Evolutionary conservation across 176 grass and related monocot genomes (phyloP), one percentile per base, ranked within the genome.

Genomic region (Rhynchospora tenuis): DNA sequence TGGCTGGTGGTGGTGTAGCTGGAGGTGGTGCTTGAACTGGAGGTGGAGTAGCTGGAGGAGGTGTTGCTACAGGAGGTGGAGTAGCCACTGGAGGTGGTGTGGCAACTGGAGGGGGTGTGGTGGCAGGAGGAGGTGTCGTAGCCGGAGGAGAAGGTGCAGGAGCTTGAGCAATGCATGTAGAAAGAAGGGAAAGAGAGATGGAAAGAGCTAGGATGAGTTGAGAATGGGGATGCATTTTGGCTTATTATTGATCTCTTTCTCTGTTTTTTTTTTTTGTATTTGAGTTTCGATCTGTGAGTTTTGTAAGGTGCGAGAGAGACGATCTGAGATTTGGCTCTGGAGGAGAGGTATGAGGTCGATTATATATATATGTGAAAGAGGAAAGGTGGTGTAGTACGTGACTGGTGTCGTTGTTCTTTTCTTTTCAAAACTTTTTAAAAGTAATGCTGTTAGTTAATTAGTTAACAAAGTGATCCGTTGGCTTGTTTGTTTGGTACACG

Each of bases 151-250:
- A 48, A 14, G 81, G 56, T n/a, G 76, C 11, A 5, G 88, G 56
- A 2, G 86, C 31, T 67, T 88, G 86, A 52, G 86, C 86, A 82
- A 78, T 78, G 86, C 24, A 64, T 13, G 81, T 33, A 62, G 83
- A 86, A 72, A 84, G 52, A 79, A 91, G 38, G 42, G 71, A 63
- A 3, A 63, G 44, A 57, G 80, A 63, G 48, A 89, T 79, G 86
- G 31, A 83, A 79, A 91, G 56, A 83, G 69, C 69, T 20, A 80
- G 51, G 52, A 31, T 19, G 58, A 87, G 27, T 60, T 70, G 69
- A n/a, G 63, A 20, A 46, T 47, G 84, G 60, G 68, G 73, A 80
- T 71, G 68, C 81, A 83, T 72, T 76, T 81, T 78, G 7, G 6
- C 22, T 52, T 56, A 16, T 3, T n/a, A n/a, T n/a, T n/a, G n/a